A percentile compares a stretch with the other conserved stretches of the same genome.
Conservation (phyloP, 371 early-diverging fungal genomes). For the Mortierella sp. region DNA sequence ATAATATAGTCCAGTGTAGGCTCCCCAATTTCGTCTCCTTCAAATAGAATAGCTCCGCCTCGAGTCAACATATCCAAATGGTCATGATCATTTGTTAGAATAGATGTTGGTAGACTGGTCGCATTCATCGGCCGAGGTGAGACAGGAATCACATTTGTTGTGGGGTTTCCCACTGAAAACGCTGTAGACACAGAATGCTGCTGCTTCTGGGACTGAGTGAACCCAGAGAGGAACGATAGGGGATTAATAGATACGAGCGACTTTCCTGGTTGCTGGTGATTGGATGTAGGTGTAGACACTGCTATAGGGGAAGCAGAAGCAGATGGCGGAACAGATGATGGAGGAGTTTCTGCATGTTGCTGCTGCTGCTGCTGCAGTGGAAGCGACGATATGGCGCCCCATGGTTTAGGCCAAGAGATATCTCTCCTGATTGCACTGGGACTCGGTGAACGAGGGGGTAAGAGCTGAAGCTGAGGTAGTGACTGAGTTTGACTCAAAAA, state of each 20-base stretch:
- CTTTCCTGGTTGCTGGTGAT: neutral
- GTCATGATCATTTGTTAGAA: neutral
- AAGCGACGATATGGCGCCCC: neutral
- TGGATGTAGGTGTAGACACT: neutral
- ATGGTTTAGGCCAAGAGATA: slow-evolving; percentile 3
- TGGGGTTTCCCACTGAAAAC: neutral
- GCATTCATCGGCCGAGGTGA: slow-evolving; percentile 10
- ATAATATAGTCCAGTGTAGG: neutral
- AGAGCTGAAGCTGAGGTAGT: slow-evolving; percentile 12
- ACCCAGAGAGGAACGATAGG: slow-evolving; percentile 18
- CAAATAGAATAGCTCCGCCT: neutral
- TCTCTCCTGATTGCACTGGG: slow-evolving; percentile 21
- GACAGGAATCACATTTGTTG: neutral
- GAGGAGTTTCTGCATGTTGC: neutral
- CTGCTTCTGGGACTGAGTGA: slow-evolving; percentile 14
- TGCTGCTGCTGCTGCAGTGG: slow-evolving; percentile 8
- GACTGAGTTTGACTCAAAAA: slow-evolving; percentile 14
- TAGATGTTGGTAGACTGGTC: neutral
- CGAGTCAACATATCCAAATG: neutral
- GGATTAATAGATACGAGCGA: slow-evolving; percentile 26
- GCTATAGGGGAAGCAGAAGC: neutral
- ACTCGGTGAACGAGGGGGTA: slow-evolving; percentile 31
- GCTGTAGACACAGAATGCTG: slow-evolving; percentile 1
- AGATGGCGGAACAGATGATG: neutral
- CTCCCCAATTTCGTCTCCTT: neutral